These are phyloP conservation scores for Claviceps maximensis DNA, from an alignment of 2,329 filamentous ascomycete genomes.

Conservation along the genomic window DNA sequence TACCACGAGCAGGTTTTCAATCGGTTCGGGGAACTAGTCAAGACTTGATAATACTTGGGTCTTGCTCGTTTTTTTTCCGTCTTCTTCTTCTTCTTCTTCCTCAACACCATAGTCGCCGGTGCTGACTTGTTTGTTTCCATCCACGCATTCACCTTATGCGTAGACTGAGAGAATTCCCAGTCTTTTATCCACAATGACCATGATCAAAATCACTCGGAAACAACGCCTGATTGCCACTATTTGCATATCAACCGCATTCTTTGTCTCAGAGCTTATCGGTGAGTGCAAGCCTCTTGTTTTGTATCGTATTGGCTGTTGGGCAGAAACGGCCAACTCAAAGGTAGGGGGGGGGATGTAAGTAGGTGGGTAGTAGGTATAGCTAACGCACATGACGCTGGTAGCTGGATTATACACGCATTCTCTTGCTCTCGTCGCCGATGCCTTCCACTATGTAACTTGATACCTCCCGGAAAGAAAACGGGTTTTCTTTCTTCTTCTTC, in stretches of 20 bases:
- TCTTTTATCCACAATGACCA: slow-evolving; percentile 8
- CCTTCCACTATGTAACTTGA: slow-evolving; percentile 55
- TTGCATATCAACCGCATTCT: slow-evolving; percentile 35
- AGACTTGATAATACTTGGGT: not conserved
- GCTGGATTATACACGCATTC: slow-evolving; percentile 59
- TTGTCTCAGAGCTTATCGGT: slow-evolving; percentile 38
- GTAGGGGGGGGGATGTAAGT: too few species aligned
- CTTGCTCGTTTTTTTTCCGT: not conserved
- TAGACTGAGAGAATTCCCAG: not conserved
- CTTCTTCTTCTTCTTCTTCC: not conserved
- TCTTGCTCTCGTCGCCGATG: slow-evolving; percentile 60
- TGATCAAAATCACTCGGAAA: slow-evolving; percentile 19
- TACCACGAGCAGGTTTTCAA: not conserved
- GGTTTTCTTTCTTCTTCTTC: not conserved
- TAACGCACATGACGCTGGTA: slow-evolving; percentile 11
- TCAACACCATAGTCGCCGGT: not conserved
- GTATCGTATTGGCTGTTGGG: too few species aligned
- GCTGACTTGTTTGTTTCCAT: not conserved
- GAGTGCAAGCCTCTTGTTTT: not conserved
- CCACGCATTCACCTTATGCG: not conserved
- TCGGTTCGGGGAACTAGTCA: not conserved
- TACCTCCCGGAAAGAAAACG: not conserved
- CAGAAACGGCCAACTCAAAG: not conserved
- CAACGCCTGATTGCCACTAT: slow-evolving; percentile 35
- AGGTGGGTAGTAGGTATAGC: not conserved